Base-by-base conservation (phyloP, 192 early-diverging fungal genomes). In the Ambispora gerdemannii region DNA sequence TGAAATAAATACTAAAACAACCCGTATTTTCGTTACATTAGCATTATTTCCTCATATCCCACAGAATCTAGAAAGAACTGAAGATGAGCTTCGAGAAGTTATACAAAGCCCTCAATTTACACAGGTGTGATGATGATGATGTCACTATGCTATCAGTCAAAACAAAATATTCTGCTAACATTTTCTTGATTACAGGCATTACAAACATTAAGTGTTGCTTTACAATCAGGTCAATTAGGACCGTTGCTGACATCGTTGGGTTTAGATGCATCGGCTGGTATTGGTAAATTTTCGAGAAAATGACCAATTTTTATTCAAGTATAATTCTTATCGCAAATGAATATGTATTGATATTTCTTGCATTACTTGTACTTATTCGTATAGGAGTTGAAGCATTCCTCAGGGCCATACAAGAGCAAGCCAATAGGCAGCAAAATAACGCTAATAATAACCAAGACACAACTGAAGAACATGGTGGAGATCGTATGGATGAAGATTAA, bases 151-250 rank as follows among this genome's bases (percentile, higher is more conserved):
- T n/a, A n/a, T n/a, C n/a, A n/a, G n/a, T n/a, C n/a, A n/a, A n/a
- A n/a, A n/a, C n/a, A n/a, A 67, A 67, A 25, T 53, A 34, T 51
- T 28, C 43, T 66, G 0, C 17, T 36, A 28, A 51, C 27, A 22
- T 35, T 52, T 55, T 10, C 15, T 1, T 32, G 22, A 36, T 56
- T 32, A 4, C 77, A 82, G 74, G 78, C 83, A 8, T 63, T 84
- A n/a, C 79, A 82, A n/a, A 74, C 74, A 3, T 65, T 84, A 51
- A 82, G 75, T 36, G 68, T 73, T 13, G 83, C 83, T 20, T 56
- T 84, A 13, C 78, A 80, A 62, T 80, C 81, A 11, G 83, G 83
- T 4, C 80, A 84, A 63, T 66, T 84, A n/a, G 81, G 83, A 0
- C 80, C 83, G 11, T 51, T 84, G 1, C 55, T 82, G 72, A 74